Base-by-base conservation (phyloP, 1,284 basidiomycete species). In the Stereum hirsutum region DNA sequence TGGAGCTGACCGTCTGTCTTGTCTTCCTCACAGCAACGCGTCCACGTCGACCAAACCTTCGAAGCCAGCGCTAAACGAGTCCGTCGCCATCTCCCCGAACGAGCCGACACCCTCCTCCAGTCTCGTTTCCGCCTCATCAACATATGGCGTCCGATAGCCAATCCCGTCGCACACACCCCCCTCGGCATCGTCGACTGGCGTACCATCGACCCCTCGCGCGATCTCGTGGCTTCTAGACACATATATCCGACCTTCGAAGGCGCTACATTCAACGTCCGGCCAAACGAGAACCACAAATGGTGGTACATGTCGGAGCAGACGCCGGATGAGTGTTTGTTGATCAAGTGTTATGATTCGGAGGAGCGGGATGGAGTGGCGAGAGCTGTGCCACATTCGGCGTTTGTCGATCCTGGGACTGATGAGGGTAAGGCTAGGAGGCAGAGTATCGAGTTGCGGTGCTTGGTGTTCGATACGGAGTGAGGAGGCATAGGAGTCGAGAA, bases 21-120 rank as follows among this genome's bases (percentile, higher is more conserved):
- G 20, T 20, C 15, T 20, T 43, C 2, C 15, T 43, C 15, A n/a
- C 47, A 57, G 58, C 51, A 53, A 41, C 52, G 50, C 33, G 70
- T 70, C 0, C 78, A 80, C 51, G 68, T 77, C 43, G 78, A 80
- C 55, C 78, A 81, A 55, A 76, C 77, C 0, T 64, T 62, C 26
- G 51, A 59, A 11, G 66, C 75, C 5, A 60, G 70, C 10, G 58
- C 68, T 21, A 62, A 60, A 2, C 72, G 76, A 19, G 75, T 80
- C 2, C 66, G 70, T 44, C 65, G 70, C 8, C 74, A 79, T 50
- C 64, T 75, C 26, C 66, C 66, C 11, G 58, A 56, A 10, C 71
- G 75, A 1, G 73, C 58, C 1, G 63, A 67, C 2, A 57, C 56
- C 11, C 63, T 71, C 8, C 60, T 75, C 12, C 55, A 67, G 46